phyloP scores from a whole-genome alignment of 371 early-diverging fungal genomes.

The Circinella umbellata region DNA sequence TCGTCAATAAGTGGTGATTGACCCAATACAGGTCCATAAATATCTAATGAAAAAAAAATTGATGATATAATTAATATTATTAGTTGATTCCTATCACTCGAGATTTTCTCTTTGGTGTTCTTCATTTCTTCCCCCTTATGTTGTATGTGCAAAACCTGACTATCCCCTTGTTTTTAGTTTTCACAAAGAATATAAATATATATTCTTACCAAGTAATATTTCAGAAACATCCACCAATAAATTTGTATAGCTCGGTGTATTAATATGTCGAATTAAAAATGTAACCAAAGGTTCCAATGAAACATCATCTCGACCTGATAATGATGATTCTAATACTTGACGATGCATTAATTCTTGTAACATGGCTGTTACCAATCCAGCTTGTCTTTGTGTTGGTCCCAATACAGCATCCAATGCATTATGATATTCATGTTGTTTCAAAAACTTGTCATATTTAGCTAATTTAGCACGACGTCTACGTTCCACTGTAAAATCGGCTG shows the following conservation, averaged over 20 bases:
- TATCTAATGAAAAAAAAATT: constrained; percentile 53
- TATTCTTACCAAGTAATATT: constrained; percentile 67
- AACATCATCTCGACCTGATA: constrained; percentile 88
- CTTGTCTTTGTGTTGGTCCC: constrained; percentile 41
- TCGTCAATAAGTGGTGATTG: constrained; percentile 80
- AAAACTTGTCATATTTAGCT: constrained; percentile 78
- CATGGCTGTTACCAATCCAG: constrained; percentile 69
- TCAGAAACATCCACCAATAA: constrained; percentile 80
- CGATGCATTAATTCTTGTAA: constrained; percentile 90
- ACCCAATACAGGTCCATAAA: constrained; percentile 79
- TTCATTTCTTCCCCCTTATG: background rate
- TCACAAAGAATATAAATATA: background rate
- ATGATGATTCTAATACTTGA: constrained; percentile 77
- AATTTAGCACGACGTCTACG: constrained; percentile 62
- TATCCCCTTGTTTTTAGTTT: no score
- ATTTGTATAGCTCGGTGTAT: constrained; percentile 77
- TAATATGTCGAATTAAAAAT: constrained; percentile 80
- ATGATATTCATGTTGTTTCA: constrained; percentile 83
- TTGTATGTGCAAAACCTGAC: background rate
- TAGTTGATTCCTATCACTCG: no score
- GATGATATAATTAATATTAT: background rate
- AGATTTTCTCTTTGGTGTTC: background rate
- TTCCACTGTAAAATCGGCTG: constrained; percentile 78
- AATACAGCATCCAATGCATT: constrained; percentile 86
- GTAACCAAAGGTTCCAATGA: constrained; percentile 80